Conservation (phyloP, 139 green algal genomes). For the Micractinium conductrix region DNA sequence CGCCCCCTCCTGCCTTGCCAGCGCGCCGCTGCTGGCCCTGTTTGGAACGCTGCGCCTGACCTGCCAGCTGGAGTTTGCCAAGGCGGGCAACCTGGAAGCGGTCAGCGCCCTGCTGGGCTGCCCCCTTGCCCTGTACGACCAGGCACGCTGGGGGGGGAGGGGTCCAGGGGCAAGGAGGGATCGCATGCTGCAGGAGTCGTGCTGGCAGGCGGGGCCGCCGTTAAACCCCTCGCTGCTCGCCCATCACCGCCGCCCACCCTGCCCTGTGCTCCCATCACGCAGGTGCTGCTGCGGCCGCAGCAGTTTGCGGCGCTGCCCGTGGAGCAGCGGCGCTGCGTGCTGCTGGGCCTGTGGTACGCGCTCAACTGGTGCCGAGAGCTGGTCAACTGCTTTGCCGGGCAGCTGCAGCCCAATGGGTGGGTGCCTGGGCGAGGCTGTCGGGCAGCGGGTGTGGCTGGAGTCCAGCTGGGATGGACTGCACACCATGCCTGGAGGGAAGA, state of each 20-base stretch:
- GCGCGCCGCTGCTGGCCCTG: constrained; percentile 8
- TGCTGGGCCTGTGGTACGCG: constrained; percentile 39
- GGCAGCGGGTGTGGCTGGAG: too few species aligned
- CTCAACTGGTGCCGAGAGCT: constrained; percentile 48
- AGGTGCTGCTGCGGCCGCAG: constrained; percentile 7
- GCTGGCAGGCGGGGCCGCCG: too few species aligned
- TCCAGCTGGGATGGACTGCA: too few species aligned
- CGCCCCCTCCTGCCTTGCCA: not conserved
- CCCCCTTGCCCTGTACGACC: constrained; percentile 17
- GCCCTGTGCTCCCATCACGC: not conserved
- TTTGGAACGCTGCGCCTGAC: constrained; percentile 30
- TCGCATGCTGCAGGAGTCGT: not conserved
- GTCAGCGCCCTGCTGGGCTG: constrained; percentile 39
- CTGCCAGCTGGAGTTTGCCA: constrained; percentile 6
- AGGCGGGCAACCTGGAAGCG: constrained; percentile 4
- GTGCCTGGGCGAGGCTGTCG: too few species aligned
- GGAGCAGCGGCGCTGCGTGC: constrained; percentile 18
- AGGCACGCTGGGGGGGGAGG: not conserved
- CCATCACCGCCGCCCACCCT: too few species aligned
- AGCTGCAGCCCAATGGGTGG: constrained; percentile 13
- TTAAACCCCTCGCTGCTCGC: not conserved
- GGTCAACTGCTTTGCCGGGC: constrained; percentile 32
- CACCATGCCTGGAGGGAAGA: too few species aligned
- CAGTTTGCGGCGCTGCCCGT: not conserved
- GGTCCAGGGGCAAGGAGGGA: not conserved